A percentile compares a stretch with the other conserved stretches of the same genome.
Conservation (phyloP, 2,329 filamentous ascomycete species). For the Simplicillium sp. region DNA sequence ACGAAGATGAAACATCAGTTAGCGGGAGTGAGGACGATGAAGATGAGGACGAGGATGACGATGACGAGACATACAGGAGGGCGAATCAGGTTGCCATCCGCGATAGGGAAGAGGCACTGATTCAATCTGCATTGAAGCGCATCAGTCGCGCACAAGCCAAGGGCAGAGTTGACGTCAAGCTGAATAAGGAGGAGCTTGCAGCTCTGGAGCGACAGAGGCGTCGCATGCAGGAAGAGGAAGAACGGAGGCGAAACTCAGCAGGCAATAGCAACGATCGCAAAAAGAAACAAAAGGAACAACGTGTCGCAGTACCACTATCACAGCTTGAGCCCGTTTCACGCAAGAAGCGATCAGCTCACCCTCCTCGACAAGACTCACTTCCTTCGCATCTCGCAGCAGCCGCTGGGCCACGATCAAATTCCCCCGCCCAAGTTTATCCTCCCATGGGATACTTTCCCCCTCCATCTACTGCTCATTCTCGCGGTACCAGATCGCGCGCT, state of each 20-base stretch:
- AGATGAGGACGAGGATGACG: constrained; percentile 31
- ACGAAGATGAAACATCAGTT: constrained; percentile 22
- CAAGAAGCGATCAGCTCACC: constrained; percentile 19
- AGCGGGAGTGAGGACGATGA: constrained; percentile 14
- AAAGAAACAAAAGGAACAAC: constrained; percentile 30
- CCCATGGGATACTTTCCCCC: constrained; percentile 43
- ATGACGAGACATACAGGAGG: constrained; percentile 39
- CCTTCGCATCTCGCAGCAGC: constrained; percentile 27
- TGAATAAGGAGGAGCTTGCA: constrained; percentile 71
- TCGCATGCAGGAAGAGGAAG: constrained; percentile 41
- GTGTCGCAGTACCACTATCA: constrained; percentile 43
- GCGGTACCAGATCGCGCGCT: constrained; percentile 23
- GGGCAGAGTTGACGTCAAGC: constrained; percentile 69
- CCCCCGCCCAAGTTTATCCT: constrained; percentile 22
- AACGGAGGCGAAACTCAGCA: constrained; percentile 13
- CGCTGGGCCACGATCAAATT: constrained; percentile 21
- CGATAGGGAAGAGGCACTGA: constrained; percentile 64
- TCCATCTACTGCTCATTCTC: constrained; percentile 28
- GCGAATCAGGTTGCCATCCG: constrained; percentile 47
- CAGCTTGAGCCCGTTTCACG: constrained; percentile 35
- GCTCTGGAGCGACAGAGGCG: constrained; percentile 63
- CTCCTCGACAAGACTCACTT: constrained; percentile 22
- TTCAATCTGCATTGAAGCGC: constrained; percentile 69
- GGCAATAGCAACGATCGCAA: constrained; percentile 23
- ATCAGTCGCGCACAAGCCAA: constrained; percentile 69